These are phyloP conservation scores for Citrus sinensis DNA, from an alignment of 345 rosid genomes.

Conservation along the genomic window DNA sequence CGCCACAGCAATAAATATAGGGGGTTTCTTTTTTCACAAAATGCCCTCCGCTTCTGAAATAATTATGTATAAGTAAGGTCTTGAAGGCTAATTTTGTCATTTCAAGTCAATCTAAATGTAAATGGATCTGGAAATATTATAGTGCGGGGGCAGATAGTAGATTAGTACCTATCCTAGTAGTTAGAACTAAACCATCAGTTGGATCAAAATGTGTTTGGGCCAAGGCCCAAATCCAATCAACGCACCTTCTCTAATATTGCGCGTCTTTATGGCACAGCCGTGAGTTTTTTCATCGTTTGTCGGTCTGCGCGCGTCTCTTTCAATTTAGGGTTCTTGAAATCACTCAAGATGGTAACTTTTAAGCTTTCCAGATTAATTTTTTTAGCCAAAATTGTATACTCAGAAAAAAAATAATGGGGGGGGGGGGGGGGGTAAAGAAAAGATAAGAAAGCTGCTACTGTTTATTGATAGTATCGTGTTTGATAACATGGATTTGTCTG, in stretches of 20 bases:
- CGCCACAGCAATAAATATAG: slow-evolving; percentile 3
- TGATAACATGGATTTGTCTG: background rate
- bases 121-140: background rate
- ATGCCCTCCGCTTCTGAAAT: background rate
- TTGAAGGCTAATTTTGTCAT: background rate
- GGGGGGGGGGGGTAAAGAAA: too few species aligned
- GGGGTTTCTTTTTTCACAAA: background rate
- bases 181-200: background rate
- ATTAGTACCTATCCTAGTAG: too few species aligned
- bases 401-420: too few species aligned
- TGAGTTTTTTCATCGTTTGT: background rate
- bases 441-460: too few species aligned
- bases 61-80: background rate
- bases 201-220: background rate
- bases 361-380: background rate
- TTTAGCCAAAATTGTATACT: background rate
- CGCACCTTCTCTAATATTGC: background rate
- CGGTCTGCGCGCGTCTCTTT: background rate
- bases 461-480: background rate
- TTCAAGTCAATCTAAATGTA: too few species aligned
- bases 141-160: background rate
- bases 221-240: background rate
- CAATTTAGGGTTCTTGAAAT: background rate
- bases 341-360: slow-evolving; percentile 9
- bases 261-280: too few species aligned